Base-by-base conservation (phyloP, 331 rosid genomes). In the Saraca asoca region DNA sequence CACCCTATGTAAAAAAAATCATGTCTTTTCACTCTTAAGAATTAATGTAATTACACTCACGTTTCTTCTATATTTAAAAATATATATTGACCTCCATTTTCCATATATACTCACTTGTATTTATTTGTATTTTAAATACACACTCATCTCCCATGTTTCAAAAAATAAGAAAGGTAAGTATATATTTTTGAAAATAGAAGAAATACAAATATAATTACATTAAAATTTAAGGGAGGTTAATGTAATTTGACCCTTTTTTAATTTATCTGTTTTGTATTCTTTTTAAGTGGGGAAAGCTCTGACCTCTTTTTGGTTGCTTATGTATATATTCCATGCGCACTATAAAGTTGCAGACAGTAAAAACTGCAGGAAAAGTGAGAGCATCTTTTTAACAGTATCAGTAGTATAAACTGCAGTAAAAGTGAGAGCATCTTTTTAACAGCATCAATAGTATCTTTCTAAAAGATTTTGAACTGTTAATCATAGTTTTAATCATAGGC, bases 241-340 rank as follows among this genome's bases (percentile, higher is more conserved):
- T 24, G 3, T 24, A 24, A 1, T 24, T 24, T 24, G 3, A 24
- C 3, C 1, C 17, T 42, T 55, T 74, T 24, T 51, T 52, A 20
- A 12, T 59, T 13, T 35, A 45, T 10, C 15, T 31, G 33, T 75
- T 62, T 75, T 64, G 56, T 62, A 53, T 85, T 58, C 43, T 77
- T 75, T 72, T 67, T 44, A 70, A 67, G 75, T 69, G 85, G 82
- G 72, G 82, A 66, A 66, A 73, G 78, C 54, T 85, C 77, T 85
- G 91, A 77, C 83, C 69, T 62, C 73, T 80, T 82, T 87, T 87
- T 77, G 71, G 77, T 80, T 81, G 88, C 73, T 74, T 54, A 70
- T 84, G 84, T 72, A 39, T 72, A 39, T 78, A 74, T 81, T 79
- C 90, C 98, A 90, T 85, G 96, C 95, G 95, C 98, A 85, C 90